Conservation (phyloP, 2,329 filamentous ascomycete genomes). For the Fusarium penzigii region DNA sequence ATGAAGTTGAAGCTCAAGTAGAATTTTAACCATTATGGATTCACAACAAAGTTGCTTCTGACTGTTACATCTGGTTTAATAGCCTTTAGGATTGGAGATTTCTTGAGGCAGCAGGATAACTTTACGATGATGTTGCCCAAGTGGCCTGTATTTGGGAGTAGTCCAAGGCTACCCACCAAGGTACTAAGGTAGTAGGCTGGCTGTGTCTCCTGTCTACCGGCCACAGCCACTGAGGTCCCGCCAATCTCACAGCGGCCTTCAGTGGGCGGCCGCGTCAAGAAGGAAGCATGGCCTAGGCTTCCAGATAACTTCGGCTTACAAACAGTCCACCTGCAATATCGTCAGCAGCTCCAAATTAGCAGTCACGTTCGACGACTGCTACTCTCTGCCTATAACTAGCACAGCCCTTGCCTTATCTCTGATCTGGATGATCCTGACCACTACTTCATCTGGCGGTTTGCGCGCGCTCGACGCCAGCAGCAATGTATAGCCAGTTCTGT, state of each 20-base stretch:
- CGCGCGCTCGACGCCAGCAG: conserved; percentile 24
- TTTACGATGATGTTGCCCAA: too few species aligned
- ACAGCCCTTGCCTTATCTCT: background rate
- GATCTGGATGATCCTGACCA: background rate
- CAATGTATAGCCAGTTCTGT: conserved; percentile 33
- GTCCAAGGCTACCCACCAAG: too few species aligned
- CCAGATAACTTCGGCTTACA: conserved; percentile 1
- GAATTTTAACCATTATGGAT: conserved; percentile 30
- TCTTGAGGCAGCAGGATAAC: too few species aligned
- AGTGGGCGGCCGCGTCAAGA: conserved; percentile 17
- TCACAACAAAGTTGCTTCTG: too few species aligned
- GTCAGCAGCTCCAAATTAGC: background rate
- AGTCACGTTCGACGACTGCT: background rate
- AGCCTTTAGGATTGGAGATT: background rate
- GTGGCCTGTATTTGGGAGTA: too few species aligned
- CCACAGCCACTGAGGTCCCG: conserved; percentile 14
- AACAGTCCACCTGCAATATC: conserved; percentile 19
- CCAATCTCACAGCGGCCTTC: conserved; percentile 13
- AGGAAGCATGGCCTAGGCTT: background rate
- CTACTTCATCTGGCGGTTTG: conserved; percentile 3
- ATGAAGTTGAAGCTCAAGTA: conserved; percentile 55
- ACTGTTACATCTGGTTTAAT: background rate
- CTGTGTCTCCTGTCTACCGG: conserved; percentile 1
- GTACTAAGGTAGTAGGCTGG: too few species aligned
- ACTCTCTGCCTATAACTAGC: background rate